These are phyloP conservation scores for Naganishia randhawae DNA, from an alignment of 768 basidiomycete species.

Conservation along the genomic window DNA sequence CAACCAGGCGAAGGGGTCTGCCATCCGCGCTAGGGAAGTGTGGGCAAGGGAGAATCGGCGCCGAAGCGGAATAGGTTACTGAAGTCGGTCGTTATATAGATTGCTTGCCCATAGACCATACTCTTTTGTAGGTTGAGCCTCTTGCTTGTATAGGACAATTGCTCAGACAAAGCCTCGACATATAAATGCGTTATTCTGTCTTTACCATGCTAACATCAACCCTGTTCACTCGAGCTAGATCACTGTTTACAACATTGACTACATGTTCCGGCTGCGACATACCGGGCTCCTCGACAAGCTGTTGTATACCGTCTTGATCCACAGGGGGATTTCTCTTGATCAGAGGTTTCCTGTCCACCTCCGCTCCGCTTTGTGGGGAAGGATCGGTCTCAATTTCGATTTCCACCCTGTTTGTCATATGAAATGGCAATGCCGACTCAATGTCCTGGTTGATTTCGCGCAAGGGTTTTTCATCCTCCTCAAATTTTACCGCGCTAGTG, in stretches of 20 bases:
- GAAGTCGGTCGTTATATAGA: neutral
- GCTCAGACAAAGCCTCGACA: neutral
- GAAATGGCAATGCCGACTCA: neutral
- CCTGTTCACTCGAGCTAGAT: slow-evolving; percentile 3
- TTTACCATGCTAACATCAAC: neutral
- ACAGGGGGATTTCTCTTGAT: neutral
- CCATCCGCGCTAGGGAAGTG: slow-evolving; percentile 11
- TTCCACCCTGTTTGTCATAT: neutral
- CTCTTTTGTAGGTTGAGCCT: neutral
- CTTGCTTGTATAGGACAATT: no score
- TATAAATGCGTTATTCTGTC: slow-evolving; percentile 2
- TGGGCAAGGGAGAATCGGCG: slow-evolving; percentile 10
- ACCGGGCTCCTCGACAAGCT: neutral
- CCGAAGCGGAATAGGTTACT: slow-evolving; percentile 27
- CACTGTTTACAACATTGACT: neutral
- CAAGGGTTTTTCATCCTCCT: neutral
- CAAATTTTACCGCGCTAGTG: neutral
- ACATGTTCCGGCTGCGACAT: slow-evolving; percentile 11
- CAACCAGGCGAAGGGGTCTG: slow-evolving; percentile 14
- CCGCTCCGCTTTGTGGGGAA: neutral
- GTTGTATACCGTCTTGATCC: neutral
- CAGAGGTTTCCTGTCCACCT: neutral
- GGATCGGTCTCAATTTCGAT: slow-evolving; percentile 9
- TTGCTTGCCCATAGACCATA: no score
- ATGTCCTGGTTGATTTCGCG: neutral